phyloP scores from a whole-genome alignment of 805 yeast genomes.

The Nakazawaea anatomiae region DNA sequence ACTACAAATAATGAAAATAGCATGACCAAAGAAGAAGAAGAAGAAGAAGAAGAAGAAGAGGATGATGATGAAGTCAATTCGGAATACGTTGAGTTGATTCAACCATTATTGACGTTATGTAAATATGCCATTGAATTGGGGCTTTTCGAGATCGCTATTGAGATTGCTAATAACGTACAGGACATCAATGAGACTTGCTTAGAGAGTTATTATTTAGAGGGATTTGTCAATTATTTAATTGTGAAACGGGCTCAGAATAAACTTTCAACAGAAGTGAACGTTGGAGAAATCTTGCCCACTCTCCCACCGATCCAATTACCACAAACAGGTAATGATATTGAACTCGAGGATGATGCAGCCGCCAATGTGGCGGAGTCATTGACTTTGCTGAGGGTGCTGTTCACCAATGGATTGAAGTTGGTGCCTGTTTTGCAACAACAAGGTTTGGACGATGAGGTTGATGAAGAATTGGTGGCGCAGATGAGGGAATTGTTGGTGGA shows the following conservation, averaged over 20 bases:
- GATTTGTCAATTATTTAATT: constrained; percentile 58
- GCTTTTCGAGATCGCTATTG: constrained; percentile 56
- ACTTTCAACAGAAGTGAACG: constrained; percentile 11
- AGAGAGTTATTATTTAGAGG: constrained; percentile 80
- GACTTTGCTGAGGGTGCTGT: constrained; percentile 8
- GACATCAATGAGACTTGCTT: constrained; percentile 81
- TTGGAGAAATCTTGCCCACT: constrained; percentile 37
- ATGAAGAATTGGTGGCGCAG: constrained; percentile 24
- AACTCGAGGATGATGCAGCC: background rate
- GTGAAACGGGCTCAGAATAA: constrained; percentile 29
- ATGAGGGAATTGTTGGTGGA: constrained; percentile 36
- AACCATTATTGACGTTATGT: constrained; percentile 66
- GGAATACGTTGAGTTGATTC: constrained; percentile 62
- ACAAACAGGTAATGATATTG: constrained; percentile 22
- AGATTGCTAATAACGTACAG: constrained; percentile 59
- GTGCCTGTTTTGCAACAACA: constrained; percentile 25
- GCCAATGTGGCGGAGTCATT: background rate
- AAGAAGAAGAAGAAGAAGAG: background rate
- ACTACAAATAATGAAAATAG: background rate
- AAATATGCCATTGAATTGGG: constrained; percentile 78
- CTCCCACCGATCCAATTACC: constrained; percentile 20
- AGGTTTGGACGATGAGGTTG: constrained; percentile 20
- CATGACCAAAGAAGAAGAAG: background rate
- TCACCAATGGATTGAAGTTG: constrained; percentile 28
- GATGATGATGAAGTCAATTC: constrained; percentile 32